A percentile compares a stretch with the other conserved stretches of the same genome.
Conservation (phyloP, 331 rosid genomes). For the Dryas integrifolia region DNA sequence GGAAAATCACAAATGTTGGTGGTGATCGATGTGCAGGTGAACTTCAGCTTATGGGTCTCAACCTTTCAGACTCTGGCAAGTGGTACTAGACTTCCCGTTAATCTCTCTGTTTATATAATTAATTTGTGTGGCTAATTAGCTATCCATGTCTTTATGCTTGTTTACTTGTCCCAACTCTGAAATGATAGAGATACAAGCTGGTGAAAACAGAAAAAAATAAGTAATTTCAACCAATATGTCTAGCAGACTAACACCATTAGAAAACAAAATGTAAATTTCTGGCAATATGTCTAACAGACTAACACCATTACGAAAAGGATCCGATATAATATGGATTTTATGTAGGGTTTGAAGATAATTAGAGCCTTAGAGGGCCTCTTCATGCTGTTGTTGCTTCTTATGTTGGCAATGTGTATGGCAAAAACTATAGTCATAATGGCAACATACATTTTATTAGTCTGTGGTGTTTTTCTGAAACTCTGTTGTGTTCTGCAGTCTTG, state of each 20-base stretch:
- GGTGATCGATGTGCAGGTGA: slow-evolving; percentile 38
- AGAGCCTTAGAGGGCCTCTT: not conserved
- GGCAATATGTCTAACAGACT: not conserved
- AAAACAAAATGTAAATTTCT: not conserved
- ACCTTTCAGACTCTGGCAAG: slow-evolving; percentile 50
- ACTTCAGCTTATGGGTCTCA: slow-evolving; percentile 50
- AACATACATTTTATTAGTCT: not conserved
- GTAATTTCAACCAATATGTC: not conserved
- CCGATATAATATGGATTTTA: not conserved
- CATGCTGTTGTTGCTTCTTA: not conserved
- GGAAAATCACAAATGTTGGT: slow-evolving; percentile 14
- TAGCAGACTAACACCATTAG: not conserved
- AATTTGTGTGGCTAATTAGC: slow-evolving; percentile 16
- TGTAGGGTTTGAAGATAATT: not conserved
- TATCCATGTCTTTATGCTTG: not conserved
- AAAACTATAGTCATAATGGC: not conserved
- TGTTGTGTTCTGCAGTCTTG: not conserved
- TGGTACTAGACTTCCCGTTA: slow-evolving; percentile 45
- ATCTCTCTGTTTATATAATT: slow-evolving; percentile 7
- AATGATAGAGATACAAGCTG: not conserved
- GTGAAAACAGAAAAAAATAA: not conserved
- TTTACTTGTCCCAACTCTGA: not conserved
- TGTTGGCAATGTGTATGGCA: not conserved
- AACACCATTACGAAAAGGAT: not conserved
- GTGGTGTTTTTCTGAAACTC: not conserved